Evolutionary conservation across 1,139 yeast genomes (phyloP).

Genomic region (Wickerhamiella pararugosa): DNA sequence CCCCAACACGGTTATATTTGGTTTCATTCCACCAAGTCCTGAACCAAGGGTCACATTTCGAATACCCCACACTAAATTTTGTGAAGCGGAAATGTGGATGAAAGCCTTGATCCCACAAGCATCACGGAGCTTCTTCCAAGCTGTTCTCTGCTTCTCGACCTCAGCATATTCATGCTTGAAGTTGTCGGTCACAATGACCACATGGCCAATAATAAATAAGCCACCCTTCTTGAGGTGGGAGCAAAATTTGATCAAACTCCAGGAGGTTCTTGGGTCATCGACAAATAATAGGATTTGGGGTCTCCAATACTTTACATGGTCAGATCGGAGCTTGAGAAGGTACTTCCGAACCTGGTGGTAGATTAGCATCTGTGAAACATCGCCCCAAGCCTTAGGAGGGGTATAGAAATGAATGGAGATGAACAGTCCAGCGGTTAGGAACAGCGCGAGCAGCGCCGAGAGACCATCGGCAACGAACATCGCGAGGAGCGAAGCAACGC

Average conservation of each 20-base stretch:
- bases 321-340: constrained; percentile 62
- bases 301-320: constrained; percentile 94
- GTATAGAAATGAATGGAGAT: constrained; percentile 73
- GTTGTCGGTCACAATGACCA: constrained; percentile 42
- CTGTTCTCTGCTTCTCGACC: constrained; percentile 52
- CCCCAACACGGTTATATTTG: constrained; percentile 84
- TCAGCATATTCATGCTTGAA: constrained; percentile 48
- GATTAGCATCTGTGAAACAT: constrained; percentile 83
- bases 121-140: constrained; percentile 77
- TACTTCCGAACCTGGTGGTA: constrained; percentile 94
- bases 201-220: constrained; percentile 81
- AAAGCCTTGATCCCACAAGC: constrained; percentile 71
- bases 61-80: constrained; percentile 89
- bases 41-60: constrained; percentile 82
- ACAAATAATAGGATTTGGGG: constrained; percentile 81
- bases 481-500: constrained; percentile 52
- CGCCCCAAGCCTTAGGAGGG: constrained; percentile 96
- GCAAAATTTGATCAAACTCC: constrained; percentile 89
- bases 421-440: constrained; percentile 50
- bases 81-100: constrained; percentile 82
- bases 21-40: constrained; percentile 94
- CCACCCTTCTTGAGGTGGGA: constrained; percentile 93
- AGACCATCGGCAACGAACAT: constrained; percentile 92
- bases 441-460: constrained; percentile 64
- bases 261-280: constrained; percentile 79